Conservation (phyloP, 1,284 basidiomycete species). For the Ustilago curta region DNA sequence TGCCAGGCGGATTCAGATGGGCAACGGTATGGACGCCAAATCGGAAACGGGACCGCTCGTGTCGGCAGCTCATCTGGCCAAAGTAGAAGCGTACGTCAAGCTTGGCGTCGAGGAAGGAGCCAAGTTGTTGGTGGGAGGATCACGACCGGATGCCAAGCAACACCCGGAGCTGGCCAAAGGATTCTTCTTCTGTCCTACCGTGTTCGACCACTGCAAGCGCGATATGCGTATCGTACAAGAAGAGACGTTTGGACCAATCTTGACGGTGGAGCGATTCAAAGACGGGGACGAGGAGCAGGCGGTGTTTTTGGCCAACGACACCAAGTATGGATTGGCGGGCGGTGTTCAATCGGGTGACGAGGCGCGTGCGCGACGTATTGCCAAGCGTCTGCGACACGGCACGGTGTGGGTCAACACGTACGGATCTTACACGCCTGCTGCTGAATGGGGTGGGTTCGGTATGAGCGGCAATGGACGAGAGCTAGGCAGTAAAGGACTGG, state of each 20-base stretch:
- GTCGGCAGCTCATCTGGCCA: conserved; percentile 61
- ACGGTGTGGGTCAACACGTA: conserved; percentile 69
- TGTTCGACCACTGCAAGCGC: conserved; percentile 66
- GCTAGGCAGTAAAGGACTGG: conserved; percentile 64
- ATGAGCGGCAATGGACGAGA: conserved; percentile 68
- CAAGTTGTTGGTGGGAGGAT: conserved; percentile 61
- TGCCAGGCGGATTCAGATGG: conserved; percentile 63
- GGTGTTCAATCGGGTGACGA: conserved; percentile 64
- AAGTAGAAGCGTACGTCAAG: conserved; percentile 62
- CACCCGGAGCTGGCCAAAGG: conserved; percentile 64
- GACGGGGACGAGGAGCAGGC: conserved; percentile 66
- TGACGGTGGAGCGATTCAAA: conserved; percentile 67
- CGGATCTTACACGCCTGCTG: conserved; percentile 63
- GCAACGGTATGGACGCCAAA: conserved; percentile 62
- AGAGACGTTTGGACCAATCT: conserved; percentile 68
- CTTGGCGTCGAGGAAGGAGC: conserved; percentile 63
- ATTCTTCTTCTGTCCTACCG: conserved; percentile 68
- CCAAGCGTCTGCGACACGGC: conserved; percentile 64
- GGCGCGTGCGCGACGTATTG: conserved; percentile 59
- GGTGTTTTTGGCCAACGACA: conserved; percentile 66
- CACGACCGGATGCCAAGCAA: conserved; percentile 54
- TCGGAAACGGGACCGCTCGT: conserved; percentile 67
- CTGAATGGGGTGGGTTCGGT: conserved; percentile 69
- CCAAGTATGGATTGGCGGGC: conserved; percentile 67
- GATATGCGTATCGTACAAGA: conserved; percentile 68